Percentiles rank a stretch among this genome's conserved stretches.
Conservation (phyloP, 805 yeast species). For the Barnettozyma siamensis region DNA sequence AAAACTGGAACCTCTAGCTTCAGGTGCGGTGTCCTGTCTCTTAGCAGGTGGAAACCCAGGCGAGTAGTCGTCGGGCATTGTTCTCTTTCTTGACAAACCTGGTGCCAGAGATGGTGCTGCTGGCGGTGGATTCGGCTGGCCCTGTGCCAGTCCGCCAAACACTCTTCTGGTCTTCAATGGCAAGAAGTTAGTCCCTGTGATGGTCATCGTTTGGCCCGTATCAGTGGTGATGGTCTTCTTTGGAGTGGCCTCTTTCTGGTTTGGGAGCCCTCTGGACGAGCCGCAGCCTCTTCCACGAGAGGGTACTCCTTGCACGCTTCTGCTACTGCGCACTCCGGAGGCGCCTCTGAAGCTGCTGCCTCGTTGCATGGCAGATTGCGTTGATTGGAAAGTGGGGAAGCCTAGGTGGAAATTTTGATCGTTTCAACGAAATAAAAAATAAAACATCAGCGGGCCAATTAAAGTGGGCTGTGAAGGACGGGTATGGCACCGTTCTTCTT, state of each 20-base stretch:
- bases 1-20: neutral
- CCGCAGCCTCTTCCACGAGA: slow-evolving; percentile 8
- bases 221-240: neutral
- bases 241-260: neutral
- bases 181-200: slow-evolving; percentile 13
- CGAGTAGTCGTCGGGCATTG: slow-evolving; percentile 1
- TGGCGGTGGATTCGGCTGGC: neutral
- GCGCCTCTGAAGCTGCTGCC: neutral
- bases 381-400: too few species aligned
- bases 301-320: too few species aligned
- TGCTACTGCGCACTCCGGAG: neutral
- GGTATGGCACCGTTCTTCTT: too few species aligned
- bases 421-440: too few species aligned
- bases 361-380: too few species aligned
- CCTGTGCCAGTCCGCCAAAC: slow-evolving; percentile 6
- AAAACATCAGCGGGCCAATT: too few species aligned
- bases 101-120: neutral
- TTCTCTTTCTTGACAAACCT: slow-evolving; percentile 11
- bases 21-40: neutral
- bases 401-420: too few species aligned
- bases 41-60: neutral
- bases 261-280: neutral
- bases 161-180: slow-evolving; percentile 11
- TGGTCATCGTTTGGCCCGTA: slow-evolving; percentile 1
- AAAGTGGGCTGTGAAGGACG: too few species aligned